Conservation (phyloP, 495 filamentous ascomycete species). For the Penicillium soppii region DNA sequence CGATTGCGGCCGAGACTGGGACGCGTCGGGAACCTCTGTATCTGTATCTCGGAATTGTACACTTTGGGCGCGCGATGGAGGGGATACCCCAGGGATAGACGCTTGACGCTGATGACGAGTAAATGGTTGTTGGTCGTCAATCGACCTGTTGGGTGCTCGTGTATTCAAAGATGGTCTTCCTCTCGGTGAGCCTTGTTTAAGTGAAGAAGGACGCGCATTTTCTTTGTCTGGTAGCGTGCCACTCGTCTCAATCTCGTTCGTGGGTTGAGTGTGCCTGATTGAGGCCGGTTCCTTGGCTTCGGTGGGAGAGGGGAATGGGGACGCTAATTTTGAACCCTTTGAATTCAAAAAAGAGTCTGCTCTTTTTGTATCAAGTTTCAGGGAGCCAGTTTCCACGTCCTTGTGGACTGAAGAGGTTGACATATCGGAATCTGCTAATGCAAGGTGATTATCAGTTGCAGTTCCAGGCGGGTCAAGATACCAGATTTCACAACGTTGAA, state of each 20-base stretch:
- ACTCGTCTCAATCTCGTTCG: slow-evolving; percentile 9
- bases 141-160: slow-evolving; percentile 30
- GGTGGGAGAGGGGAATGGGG: slow-evolving; percentile 37
- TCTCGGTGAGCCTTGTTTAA: slow-evolving; percentile 19
- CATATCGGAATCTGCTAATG: slow-evolving; percentile 21
- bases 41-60: slow-evolving; percentile 65
- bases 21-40: slow-evolving; percentile 36
- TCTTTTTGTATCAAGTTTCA: slow-evolving; percentile 21
- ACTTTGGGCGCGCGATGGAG: slow-evolving; percentile 52
- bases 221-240: slow-evolving; percentile 14
- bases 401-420: slow-evolving; percentile 18
- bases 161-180: slow-evolving; percentile 25
- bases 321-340: slow-evolving; percentile 26
- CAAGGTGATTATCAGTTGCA: slow-evolving; percentile 21
- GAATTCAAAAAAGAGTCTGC: slow-evolving; percentile 22
- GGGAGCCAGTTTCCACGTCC: slow-evolving; percentile 21
- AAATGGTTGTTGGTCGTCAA: slow-evolving; percentile 20
- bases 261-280: slow-evolving; percentile 10
- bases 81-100: slow-evolving; percentile 35
- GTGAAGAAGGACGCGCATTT: slow-evolving; percentile 20
- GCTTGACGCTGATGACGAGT: slow-evolving; percentile 25
- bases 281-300: slow-evolving; percentile 24
- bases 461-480: slow-evolving; percentile 10
- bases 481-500: no score
- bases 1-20: slow-evolving; percentile 53